Evolutionary conservation across 1,139 yeast genomes (phyloP), one percentile per base, ranked within the genome.

Genomic region (Scheffersomyces cryptocercus): DNA sequence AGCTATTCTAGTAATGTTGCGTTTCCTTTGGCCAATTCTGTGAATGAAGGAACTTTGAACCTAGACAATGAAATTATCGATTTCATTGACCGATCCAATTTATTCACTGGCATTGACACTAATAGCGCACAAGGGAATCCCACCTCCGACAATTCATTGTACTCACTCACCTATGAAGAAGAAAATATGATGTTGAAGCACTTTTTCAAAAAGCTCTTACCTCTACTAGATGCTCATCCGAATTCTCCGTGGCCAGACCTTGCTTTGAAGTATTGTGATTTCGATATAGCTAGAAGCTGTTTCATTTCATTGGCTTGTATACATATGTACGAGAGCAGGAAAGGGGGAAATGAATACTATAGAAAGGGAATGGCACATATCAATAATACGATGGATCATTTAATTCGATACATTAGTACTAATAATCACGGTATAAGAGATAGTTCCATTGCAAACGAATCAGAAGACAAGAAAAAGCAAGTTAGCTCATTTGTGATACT

Each of bases 201-300:
- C 55, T 79, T 78, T 52, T 79, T 79, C 56, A 73, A 75, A 49
- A 73, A 75, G 48, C 62, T 79, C 28, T 56, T 79, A 3, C 82
- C 80, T 1, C 53, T 79, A 32, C 54, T 79, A 16, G 84, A 79
- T 57, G 81, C 81, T 0, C 82, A 77, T 53, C 83, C 83, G 0
- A 74, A 75, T 38, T 67, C 81, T 0, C 83, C 83, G 2, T 77
- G 82, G 82, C 84, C 84, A 0, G 79, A 77, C 44, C 56, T 79
- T 40, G 81, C 82, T 28, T 60, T 79, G 46, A 71, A 74, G 41
- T 77, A 79, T 51, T 79, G 83, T 49, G 81, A 79, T 52, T 73
- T 76, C 51, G 80, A 77, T 50, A 68, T 78, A 36, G 83, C 83
- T 1, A 65, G 80, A 45, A 73, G 80, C 47, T 78, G 83, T 48